A percentile compares a stretch with the other conserved stretches of the same genome.
These are phyloP conservation scores for Beauveria caledonica DNA, from an alignment of 2,329 filamentous ascomycete species.

Conservation along the genomic window DNA sequence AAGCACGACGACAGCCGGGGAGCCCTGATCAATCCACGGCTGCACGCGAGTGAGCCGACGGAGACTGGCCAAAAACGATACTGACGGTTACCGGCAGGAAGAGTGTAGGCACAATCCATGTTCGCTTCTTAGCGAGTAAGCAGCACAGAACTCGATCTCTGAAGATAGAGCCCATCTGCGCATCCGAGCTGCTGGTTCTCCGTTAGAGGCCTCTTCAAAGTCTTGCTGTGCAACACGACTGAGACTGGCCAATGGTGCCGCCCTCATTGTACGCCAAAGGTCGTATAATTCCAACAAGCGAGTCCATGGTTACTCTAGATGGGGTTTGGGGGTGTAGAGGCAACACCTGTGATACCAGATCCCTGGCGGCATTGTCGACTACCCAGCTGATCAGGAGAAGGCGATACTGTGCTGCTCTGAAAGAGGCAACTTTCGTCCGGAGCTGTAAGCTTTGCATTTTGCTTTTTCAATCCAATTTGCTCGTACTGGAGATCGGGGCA, in stretches of 20 bases:
- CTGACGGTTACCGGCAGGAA: not conserved
- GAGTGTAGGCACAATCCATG: not conserved
- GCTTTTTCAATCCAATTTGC: not conserved
- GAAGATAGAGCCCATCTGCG: not conserved
- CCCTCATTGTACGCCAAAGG: not conserved
- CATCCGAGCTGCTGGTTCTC: not conserved
- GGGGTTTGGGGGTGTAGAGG: not conserved
- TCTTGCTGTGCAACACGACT: not conserved
- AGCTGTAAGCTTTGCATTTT: not conserved
- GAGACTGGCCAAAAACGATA: not conserved
- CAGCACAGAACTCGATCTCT: not conserved
- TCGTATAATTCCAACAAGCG: conserved; percentile 7
- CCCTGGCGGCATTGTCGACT: not conserved
- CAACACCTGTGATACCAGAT: not conserved
- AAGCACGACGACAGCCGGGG: not conserved
- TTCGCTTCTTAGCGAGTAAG: conserved; percentile 8
- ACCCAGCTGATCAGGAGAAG: not conserved
- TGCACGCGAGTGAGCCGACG: not conserved
- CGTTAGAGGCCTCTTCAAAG: not conserved
- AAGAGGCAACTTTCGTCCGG: not conserved
- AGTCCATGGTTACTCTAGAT: not conserved
- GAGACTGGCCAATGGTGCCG: not conserved
- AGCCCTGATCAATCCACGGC: not conserved
- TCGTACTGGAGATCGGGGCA: not conserved
- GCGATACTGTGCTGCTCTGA: not conserved